A percentile compares a stretch with the other conserved stretches of the same genome.
These are phyloP conservation scores for Yarrowia yakushimensis DNA, from an alignment of 805 yeast species.

Conservation along the genomic window DNA sequence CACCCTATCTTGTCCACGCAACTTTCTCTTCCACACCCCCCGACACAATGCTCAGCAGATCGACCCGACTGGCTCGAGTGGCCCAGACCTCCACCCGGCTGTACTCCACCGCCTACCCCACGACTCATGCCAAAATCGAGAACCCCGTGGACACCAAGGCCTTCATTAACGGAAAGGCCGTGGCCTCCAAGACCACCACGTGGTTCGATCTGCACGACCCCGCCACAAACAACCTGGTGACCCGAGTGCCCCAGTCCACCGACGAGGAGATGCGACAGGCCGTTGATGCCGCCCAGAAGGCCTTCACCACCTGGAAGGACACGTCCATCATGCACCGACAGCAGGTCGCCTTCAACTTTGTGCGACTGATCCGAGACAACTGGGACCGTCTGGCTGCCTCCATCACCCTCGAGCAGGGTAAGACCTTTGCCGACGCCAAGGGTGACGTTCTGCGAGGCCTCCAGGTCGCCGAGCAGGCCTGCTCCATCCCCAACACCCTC, in stretches of 20 bases:
- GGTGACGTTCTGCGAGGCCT: constrained; percentile 74
- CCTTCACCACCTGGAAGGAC: constrained; percentile 58
- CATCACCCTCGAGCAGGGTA: constrained; percentile 71
- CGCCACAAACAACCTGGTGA: constrained; percentile 63
- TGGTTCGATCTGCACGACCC: constrained; percentile 76
- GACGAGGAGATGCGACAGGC: constrained; percentile 62
- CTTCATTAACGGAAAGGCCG: constrained; percentile 47
- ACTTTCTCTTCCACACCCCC: background rate
- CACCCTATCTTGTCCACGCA: background rate
- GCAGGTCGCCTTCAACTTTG: constrained; percentile 67
- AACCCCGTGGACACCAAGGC: constrained; percentile 39
- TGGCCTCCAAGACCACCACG: constrained; percentile 48
- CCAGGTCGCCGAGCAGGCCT: constrained; percentile 75
- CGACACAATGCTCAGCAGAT: constrained; percentile 1
- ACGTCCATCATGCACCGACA: constrained; percentile 50
- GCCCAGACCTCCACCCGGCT: background rate
- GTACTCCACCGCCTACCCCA: constrained; percentile 27
- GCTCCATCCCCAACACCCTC: constrained; percentile 57
- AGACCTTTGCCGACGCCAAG: constrained; percentile 68
- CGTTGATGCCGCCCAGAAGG: constrained; percentile 58
- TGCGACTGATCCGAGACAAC: constrained; percentile 57
- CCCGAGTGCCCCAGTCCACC: constrained; percentile 71
- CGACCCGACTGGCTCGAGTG: constrained; percentile 20
- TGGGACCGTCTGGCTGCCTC: constrained; percentile 65
- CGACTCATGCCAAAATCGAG: constrained; percentile 35